Percentiles rank a stretch among this genome's conserved stretches.
Conservation (phyloP, 2,329 filamentous ascomycete species). For the Cladosporium sphaerospermum region DNA sequence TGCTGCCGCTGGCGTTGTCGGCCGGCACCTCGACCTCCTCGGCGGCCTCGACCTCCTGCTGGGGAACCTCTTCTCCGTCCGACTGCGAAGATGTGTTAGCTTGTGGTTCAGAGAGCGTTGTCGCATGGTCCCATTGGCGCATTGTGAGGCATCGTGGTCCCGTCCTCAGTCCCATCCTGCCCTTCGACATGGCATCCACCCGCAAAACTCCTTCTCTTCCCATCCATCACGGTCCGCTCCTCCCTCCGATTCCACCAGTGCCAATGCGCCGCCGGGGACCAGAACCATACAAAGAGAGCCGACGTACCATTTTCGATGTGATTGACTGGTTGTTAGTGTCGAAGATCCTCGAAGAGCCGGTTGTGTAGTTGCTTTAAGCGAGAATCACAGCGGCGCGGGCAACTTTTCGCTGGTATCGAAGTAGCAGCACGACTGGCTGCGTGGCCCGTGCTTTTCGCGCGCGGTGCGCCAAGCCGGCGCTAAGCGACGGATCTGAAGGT, state of each 20-base stretch:
- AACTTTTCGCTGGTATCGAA: slow-evolving; percentile 8
- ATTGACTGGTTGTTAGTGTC: slow-evolving; percentile 13
- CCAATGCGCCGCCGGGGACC: slow-evolving; percentile 5
- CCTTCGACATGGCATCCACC: not conserved
- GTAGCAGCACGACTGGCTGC: not conserved
- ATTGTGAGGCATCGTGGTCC: not conserved
- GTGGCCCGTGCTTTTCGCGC: slow-evolving; percentile 1
- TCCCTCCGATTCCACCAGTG: not conserved
- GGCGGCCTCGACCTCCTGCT: slow-evolving; percentile 64
- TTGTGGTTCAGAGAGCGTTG: not conserved
- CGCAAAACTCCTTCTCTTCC: not conserved
- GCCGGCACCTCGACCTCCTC: slow-evolving; percentile 93
- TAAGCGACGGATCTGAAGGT: too few species aligned
- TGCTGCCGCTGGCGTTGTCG: slow-evolving; percentile 70
- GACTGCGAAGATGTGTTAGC: slow-evolving; percentile 54
- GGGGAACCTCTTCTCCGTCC: slow-evolving; percentile 99
- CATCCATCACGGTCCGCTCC: not conserved
- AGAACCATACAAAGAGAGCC: not conserved
- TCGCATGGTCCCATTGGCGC: not conserved
- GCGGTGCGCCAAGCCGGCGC: not conserved
- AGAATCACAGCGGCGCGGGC: not conserved
- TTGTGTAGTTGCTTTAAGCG: slow-evolving; percentile 1
- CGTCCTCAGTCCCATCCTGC: not conserved
- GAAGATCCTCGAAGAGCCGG: slow-evolving; percentile 14
- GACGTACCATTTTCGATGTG: slow-evolving; percentile 12